Percentiles rank a stretch among this genome's conserved stretches.
phyloP scores from a whole-genome alignment of 1,139 yeast species.

The Candida sp. region DNA sequence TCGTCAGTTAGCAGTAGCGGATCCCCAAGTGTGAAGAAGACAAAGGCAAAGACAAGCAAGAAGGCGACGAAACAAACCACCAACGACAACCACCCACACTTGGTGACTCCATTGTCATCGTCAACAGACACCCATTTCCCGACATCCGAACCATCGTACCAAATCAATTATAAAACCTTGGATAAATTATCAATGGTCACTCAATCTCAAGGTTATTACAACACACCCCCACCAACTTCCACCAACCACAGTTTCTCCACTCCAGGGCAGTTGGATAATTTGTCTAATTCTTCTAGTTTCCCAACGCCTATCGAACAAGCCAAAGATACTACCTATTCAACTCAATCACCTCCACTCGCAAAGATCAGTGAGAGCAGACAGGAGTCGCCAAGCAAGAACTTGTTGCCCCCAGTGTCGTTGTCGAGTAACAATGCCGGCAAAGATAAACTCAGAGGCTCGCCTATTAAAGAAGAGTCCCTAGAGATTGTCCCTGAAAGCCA shows the following conservation, averaged over 20 bases:
- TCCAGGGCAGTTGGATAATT: slow-evolving; percentile 7
- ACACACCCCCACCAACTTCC: slow-evolving; percentile 23
- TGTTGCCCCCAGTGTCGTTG: slow-evolving; percentile 37
- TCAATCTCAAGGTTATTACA: slow-evolving; percentile 15
- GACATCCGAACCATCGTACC: slow-evolving; percentile 22
- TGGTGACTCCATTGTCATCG: slow-evolving; percentile 26
- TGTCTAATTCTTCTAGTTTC: slow-evolving; percentile 1
- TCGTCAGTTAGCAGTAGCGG: slow-evolving; percentile 8
- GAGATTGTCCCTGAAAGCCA: not conserved
- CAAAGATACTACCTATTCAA: slow-evolving; percentile 6
- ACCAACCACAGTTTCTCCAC: slow-evolving; percentile 9
- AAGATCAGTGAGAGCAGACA: slow-evolving; percentile 3
- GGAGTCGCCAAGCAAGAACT: slow-evolving; percentile 18
- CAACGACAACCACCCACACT: slow-evolving; percentile 3
- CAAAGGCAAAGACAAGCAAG: slow-evolving; percentile 7
- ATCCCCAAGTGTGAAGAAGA: slow-evolving; percentile 16
- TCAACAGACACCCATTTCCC: slow-evolving; percentile 18
- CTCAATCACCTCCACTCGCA: not conserved
- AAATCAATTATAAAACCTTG: slow-evolving; percentile 37
- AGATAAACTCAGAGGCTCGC: not conserved
- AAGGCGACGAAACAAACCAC: slow-evolving; percentile 7
- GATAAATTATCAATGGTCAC: slow-evolving; percentile 33
- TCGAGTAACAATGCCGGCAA: not conserved
- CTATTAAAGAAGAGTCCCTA: not conserved
- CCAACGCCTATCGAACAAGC: slow-evolving; percentile 7